phyloP scores from a whole-genome alignment of 129 eudicot species.

The Lactuca saligna region DNA sequence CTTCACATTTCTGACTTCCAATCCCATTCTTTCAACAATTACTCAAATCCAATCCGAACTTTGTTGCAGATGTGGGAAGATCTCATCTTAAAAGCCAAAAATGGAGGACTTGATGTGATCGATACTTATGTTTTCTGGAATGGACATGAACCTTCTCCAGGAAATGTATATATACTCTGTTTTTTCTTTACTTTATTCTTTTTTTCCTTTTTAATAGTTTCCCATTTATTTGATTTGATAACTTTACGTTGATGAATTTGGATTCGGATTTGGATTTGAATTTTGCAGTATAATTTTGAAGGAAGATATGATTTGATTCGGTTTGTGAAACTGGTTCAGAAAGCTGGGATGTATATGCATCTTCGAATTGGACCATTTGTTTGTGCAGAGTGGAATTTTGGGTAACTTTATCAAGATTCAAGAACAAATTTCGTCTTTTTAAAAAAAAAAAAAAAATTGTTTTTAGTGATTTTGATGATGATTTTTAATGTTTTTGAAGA shows the following conservation, averaged over 20 bases:
- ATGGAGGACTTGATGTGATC: slow-evolving; percentile 88
- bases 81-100: slow-evolving; percentile 87
- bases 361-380: slow-evolving; percentile 96
- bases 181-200: background rate
- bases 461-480: background rate
- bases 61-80: slow-evolving; percentile 90
- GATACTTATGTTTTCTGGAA: slow-evolving; percentile 94
- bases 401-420: slow-evolving; percentile 38
- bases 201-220: background rate
- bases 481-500: slow-evolving; percentile 35
- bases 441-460: too few relatives aligned
- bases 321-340: slow-evolving; percentile 74
- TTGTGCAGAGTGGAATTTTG: slow-evolving; percentile 99
- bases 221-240: background rate
- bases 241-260: slow-evolving; percentile 3
- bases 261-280: slow-evolving; percentile 7
- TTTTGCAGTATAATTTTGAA: slow-evolving; percentile 75
- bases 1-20: background rate
- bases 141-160: slow-evolving; percentile 91
- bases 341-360: slow-evolving; percentile 75
- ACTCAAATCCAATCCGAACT: slow-evolving; percentile 7
- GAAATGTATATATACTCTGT: slow-evolving; percentile 47
- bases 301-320: slow-evolving; percentile 79
- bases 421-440: background rate
- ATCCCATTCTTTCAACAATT: background rate